Evolutionary conservation across 805 yeast genomes (phyloP).

Genomic region (Dipodascus albidus): DNA sequence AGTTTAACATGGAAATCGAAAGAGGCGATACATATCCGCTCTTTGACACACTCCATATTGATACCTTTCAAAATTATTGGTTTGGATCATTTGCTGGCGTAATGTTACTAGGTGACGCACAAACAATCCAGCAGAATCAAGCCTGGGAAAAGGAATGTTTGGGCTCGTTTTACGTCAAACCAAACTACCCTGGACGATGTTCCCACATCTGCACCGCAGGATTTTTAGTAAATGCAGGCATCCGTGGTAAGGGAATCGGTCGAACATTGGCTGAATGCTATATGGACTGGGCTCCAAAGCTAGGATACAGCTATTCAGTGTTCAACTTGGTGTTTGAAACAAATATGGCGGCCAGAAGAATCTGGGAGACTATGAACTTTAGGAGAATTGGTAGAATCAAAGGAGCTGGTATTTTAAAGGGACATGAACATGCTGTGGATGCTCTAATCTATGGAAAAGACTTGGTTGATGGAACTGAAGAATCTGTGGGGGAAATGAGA

Average conservation of each 20-base stretch:
- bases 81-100: slow-evolving; percentile 76
- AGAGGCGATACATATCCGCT: slow-evolving; percentile 83
- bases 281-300: slow-evolving; percentile 79
- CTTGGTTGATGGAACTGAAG: slow-evolving; percentile 44
- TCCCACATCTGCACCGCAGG: slow-evolving; percentile 88
- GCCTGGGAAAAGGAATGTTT: slow-evolving; percentile 92
- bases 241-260: slow-evolving; percentile 87
- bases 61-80: slow-evolving; percentile 79
- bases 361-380: slow-evolving; percentile 68
- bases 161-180: slow-evolving; percentile 76
- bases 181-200: slow-evolving; percentile 87
- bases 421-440: slow-evolving; percentile 76
- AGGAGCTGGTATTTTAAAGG: slow-evolving; percentile 82
- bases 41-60: slow-evolving; percentile 65
- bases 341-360: slow-evolving; percentile 68
- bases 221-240: slow-evolving; percentile 84
- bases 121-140: slow-evolving; percentile 35
- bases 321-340: slow-evolving; percentile 85
- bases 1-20: slow-evolving; percentile 84
- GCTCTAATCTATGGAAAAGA: slow-evolving; percentile 78
- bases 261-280: slow-evolving; percentile 72
- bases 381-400: slow-evolving; percentile 68
- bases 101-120: slow-evolving; percentile 67
- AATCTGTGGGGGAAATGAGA: slow-evolving; percentile 32
- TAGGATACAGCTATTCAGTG: slow-evolving; percentile 77